Evolutionary conservation across 169 alveolate genomes (phyloP).

Genomic region (Eimeria necatrix): DNA sequence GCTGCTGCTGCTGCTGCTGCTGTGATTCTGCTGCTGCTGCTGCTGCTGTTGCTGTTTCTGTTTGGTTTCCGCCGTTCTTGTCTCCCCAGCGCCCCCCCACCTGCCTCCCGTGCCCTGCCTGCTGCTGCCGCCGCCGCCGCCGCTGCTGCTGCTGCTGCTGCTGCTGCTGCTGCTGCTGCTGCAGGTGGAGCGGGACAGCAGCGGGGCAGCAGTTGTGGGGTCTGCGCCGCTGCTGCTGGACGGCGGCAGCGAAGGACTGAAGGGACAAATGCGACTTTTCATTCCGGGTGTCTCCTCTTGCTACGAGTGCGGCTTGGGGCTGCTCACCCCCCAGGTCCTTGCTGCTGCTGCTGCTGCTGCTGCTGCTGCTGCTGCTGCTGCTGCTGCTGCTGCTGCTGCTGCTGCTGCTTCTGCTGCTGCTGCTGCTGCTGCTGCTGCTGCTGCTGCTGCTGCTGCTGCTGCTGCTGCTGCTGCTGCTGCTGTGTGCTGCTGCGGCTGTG

Average conservation of each 20-base stretch:
- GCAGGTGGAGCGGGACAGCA: slow-evolving; percentile 42
- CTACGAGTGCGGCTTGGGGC: slow-evolving; percentile 93
- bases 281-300: slow-evolving; percentile 94
- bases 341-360: too few species aligned
- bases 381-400: background rate
- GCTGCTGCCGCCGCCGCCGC: background rate
- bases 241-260: slow-evolving; percentile 95
- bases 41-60: background rate
- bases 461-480: background rate
- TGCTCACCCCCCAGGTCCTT: slow-evolving; percentile 88
- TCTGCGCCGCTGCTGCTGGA: slow-evolving; percentile 92
- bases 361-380: too few species aligned
- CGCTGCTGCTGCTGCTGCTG: background rate
- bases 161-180: background rate
- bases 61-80: background rate
- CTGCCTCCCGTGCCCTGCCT: background rate
- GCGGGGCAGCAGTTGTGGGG: slow-evolving; percentile 43
- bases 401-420: too few species aligned
- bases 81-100: background rate
- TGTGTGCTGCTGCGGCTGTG: too few species aligned
- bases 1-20: too few species aligned
- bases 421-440: background rate
- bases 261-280: slow-evolving; percentile 91
- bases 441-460: background rate
- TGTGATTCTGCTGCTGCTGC: background rate